phyloP scores from a whole-genome alignment of 1,284 basidiomycete genomes.

The Neolentinus lepideus region DNA sequence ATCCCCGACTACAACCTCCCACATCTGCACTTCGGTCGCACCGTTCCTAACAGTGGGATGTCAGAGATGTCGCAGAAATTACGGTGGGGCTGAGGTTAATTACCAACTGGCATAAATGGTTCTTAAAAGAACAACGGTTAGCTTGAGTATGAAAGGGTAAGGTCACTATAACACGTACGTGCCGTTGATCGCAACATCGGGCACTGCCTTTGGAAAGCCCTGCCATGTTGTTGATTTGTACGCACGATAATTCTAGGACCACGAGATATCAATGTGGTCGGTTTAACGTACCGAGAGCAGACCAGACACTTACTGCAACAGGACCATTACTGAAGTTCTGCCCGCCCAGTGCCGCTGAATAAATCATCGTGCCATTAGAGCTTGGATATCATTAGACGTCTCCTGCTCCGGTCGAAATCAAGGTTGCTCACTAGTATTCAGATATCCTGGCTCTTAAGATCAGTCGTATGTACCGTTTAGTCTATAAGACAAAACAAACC shows the following conservation, averaged over 20 bases:
- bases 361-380: background rate
- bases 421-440: background rate
- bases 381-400: background rate
- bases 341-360: background rate
- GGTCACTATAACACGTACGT: background rate
- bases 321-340: constrained; percentile 1
- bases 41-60: background rate
- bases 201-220: background rate
- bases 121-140: background rate
- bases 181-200: background rate
- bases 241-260: background rate
- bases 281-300: background rate
- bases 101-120: constrained; percentile 1
- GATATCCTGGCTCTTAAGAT: background rate
- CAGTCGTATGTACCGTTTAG: background rate
- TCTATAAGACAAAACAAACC: background rate
- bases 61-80: background rate
- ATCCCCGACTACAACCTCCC: background rate
- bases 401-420: background rate
- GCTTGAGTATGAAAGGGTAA: background rate
- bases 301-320: background rate
- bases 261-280: background rate
- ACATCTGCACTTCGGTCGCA: background rate
- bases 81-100: background rate
- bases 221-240: constrained; percentile 1